Base-by-base conservation (phyloP, 768 basidiomycete genomes). In the Myochromella boudieri region DNA sequence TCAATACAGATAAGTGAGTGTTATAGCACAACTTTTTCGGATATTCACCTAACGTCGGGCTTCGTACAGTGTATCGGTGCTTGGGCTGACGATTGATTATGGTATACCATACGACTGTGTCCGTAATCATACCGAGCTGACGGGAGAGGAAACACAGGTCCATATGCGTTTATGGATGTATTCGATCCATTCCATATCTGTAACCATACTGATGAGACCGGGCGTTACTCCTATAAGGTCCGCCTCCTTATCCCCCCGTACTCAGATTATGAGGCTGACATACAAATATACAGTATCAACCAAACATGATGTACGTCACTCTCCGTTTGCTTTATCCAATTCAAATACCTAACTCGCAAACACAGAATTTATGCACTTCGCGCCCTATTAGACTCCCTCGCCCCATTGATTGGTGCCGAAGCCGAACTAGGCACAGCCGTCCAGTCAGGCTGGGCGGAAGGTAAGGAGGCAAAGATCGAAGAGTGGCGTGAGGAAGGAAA, bases 141-240 rank as follows among this genome's bases (percentile, higher is more conserved):
- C n/a, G n/a, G n/a, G n/a, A n/a, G n/a, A n/a, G n/a, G n/a, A 14
- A 29, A 17, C 20, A 46, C 52, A 85, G 91, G 91, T 6, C 94
- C 94, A 24, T 97, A 87, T 54, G 89, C 91, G 0, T 95, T 92
- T 68, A 97, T 95, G 94, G 95, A 97, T 60, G 81, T 93, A 3
- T 97, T 87, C 56, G 85, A 95, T 54, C 62, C 81, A 0, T 68
- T 72, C 42, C 95, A 97, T 56, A 85, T 97, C 44, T 97, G 95
- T 71, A 98, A 95, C 56, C 92, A 95, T 63, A 81, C 81, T 1
- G 93, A 97, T 57, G 78, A 80, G 38, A 75, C 73, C 46, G 88
- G 87, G 12, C 76, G 91, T 34, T 94, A 93, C 56, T 75, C 87
- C 1, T 94, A 91, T 68, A 74, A 68, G 53, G 74, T 74, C 44